Percentiles rank a stretch among this genome's conserved stretches.
Evolutionary conservation across 345 rosid species (phyloP).

Genomic region (Streptanthus diversifolius): DNA sequence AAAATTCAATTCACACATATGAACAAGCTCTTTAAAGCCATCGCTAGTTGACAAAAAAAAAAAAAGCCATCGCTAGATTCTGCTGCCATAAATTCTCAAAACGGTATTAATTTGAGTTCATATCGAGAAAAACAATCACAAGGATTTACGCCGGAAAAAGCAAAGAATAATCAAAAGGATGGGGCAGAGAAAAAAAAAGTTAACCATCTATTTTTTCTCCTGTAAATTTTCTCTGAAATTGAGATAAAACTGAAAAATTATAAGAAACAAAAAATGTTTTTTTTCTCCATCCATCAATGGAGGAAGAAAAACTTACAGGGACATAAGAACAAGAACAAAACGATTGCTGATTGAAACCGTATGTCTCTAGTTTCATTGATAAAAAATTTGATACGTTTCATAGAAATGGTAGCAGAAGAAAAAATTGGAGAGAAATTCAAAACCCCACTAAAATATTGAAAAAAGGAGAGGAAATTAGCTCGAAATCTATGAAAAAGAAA

Average conservation of each 20-base stretch:
- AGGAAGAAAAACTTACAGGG: not conserved
- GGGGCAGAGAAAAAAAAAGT: not conserved
- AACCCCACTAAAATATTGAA: not conserved
- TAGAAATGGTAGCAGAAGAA: not conserved
- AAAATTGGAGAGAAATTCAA: not conserved
- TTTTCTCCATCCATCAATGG: constrained; percentile 1
- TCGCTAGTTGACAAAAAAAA: too few relatives aligned
- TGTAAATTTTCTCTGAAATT: not conserved
- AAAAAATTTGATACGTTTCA: not conserved
- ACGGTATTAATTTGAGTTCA: not conserved
- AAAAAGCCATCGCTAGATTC: not conserved
- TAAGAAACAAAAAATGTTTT: not conserved
- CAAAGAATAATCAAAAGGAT: constrained; percentile 7
- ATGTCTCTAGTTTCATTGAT: not conserved
- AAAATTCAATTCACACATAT: not conserved
- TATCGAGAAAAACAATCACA: constrained; percentile 10
- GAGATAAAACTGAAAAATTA: not conserved
- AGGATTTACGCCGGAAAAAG: not conserved
- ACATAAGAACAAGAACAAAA: not conserved
- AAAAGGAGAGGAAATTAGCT: not conserved
- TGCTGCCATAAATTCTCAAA: not conserved
- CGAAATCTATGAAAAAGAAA: not conserved
- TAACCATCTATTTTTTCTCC: not conserved
- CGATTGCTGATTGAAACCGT: not conserved
- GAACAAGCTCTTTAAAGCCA: not conserved